Conservation (phyloP, 768 basidiomycete species). For the Pleurotus giganteus region DNA sequence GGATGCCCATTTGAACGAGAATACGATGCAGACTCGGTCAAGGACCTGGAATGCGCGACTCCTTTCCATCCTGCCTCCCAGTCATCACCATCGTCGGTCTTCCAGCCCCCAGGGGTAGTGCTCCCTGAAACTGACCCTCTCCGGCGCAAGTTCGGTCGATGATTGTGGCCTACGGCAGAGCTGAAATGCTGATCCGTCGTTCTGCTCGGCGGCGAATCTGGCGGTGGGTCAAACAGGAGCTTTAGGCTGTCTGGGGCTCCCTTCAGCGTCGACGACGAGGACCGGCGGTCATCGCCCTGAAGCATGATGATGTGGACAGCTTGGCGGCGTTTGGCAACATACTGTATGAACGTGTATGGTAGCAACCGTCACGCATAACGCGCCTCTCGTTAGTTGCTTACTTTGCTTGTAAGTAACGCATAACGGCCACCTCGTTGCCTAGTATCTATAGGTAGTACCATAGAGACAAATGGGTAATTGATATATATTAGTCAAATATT, state of each 20-base stretch:
- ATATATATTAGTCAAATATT: no score
- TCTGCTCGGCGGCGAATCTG: neutral
- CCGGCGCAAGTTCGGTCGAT: neutral
- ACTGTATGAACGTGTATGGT: no score
- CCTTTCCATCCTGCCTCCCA: neutral
- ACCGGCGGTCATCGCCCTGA: neutral
- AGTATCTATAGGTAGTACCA: no score
- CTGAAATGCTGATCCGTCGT: neutral
- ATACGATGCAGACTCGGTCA: neutral
- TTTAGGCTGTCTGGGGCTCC: slow-evolving; percentile 2
- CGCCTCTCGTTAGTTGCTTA: no score
- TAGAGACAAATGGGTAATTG: no score
- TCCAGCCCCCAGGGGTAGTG: neutral
- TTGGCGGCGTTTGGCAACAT: neutral
- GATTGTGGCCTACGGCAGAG: neutral
- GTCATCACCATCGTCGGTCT: neutral
- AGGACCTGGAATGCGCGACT: neutral
- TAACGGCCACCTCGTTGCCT: no score
- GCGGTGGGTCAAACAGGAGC: slow-evolving; percentile 1
- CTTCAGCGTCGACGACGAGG: neutral
- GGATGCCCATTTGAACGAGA: slow-evolving; percentile 1
- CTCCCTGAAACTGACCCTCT: slow-evolving; percentile 8
- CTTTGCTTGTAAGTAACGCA: no score
- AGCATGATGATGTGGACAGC: neutral
- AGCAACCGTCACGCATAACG: no score